Base-by-base conservation (phyloP, 2,329 filamentous ascomycete genomes). In the Biscogniauxia marginata region DNA sequence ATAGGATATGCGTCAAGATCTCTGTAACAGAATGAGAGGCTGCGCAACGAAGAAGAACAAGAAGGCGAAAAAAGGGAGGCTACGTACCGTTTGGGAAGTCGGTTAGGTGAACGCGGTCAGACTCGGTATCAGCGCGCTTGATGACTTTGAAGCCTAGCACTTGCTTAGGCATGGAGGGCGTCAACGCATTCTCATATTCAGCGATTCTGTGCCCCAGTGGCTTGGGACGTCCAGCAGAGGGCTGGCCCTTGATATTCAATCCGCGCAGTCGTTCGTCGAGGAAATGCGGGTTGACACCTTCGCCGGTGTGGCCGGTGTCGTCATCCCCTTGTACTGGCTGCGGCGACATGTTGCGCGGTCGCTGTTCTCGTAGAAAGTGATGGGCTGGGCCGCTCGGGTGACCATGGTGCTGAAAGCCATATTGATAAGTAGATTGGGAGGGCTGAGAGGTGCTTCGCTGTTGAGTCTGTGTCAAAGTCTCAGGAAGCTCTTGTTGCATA, bases 1-100 rank as follows among this genome's bases (percentile, higher is more conserved):
- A 96, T 55, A 98, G 77, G 25, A 96, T 87, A 67, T 97, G 92
- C 9, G 91, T 96, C 73, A 98, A 74, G 55, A 98, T 87, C 80
- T 99, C 95, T 97, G 73, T 34, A 55, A 49, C 21, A 46, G 16
- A 52, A 69, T 71, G 55, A 68, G 63, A 56, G 52, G 52, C 46
- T 47, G 20, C 46, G 52, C 62, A 60, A 64, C 58, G 34, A 49
- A 60, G 21, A 51, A 24, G 30, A 52, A 30, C n/a, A n/a, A n/a
- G n/a, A n/a, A n/a, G n/a, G 23, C 20, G 51, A 49, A 53, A 34
- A 7, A 49, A 49, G 20, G 60, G 69, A 22, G 60, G 69, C 43
- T 6, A 69, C 81, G 65, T 76, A 96, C 93, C 93, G 78, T 96
- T 96, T 6, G 93, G 92, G 61, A 96, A 87, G 62, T 84, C 77